These are phyloP conservation scores for Actinomortierella wolfii DNA, from an alignment of 371 early-diverging fungal species.

Conservation along the genomic window DNA sequence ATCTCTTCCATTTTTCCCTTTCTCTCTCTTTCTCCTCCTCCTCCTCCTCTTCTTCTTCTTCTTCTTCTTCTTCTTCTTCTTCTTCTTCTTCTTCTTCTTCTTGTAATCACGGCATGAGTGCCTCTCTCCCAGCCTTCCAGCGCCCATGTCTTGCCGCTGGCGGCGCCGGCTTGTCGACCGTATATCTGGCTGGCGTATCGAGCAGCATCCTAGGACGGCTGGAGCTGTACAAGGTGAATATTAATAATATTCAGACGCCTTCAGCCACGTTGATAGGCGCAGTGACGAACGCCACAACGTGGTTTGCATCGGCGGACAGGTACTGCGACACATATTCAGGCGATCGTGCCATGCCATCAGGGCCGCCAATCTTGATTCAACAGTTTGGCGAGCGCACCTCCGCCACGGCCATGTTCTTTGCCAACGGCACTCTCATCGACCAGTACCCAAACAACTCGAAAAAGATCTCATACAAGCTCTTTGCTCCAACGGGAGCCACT, in stretches of 20 bases:
- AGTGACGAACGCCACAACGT: conserved; percentile 4
- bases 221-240: conserved; percentile 16
- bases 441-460: background rate
- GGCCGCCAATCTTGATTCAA: conserved; percentile 14
- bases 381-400: conserved; percentile 19
- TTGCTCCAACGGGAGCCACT: conserved; percentile 18
- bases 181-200: conserved; percentile 25
- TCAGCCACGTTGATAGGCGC: conserved; percentile 12
- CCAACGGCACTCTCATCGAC: conserved; percentile 16
- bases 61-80: background rate
- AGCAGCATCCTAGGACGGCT: conserved; percentile 15
- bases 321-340: conserved; percentile 21
- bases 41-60: background rate
- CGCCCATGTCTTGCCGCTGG: conserved; percentile 22
- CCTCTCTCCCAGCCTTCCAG: conserved; percentile 7
- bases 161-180: background rate
- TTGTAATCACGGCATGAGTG: conserved; percentile 3
- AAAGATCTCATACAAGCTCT: conserved; percentile 17
- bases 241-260: conserved; percentile 28
- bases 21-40: background rate
- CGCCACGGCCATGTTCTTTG: conserved; percentile 16
- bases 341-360: conserved; percentile 4
- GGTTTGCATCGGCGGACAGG: conserved; percentile 9
- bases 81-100: background rate
- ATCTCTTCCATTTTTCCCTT: background rate